Base-by-base conservation (phyloP, 129 eudicot species). In the Flaveria bidentis region DNA sequence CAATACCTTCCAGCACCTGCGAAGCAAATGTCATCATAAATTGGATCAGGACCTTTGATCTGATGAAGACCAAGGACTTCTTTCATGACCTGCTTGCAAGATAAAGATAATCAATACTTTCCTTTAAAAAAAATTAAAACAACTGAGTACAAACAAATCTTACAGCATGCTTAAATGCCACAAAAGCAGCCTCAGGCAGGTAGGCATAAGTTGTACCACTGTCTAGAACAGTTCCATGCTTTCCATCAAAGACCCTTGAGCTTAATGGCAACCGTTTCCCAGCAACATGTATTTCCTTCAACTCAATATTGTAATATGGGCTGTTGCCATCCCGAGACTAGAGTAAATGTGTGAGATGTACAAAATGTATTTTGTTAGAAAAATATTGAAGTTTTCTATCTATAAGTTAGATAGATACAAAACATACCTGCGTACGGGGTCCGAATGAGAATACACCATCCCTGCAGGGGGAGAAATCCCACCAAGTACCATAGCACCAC, bases 251-350 rank as follows among this genome's bases (percentile, higher is more conserved):
- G 74, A 88, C 92, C 14, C 72, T 80, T 1, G 94, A 84, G 71
- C 79, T 74, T 39, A 95, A 63, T 33, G 87, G 76, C 85, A 95
- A 84, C 73, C 66, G 77, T 85, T 95, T 95, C 82, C 99, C 99
- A 80, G 96, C 99, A 79, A 95, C 95, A 30, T 88, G 96, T 16
- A 95, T 74, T 89, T 86, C 99, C 91, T 82, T 91, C 96, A 95
- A 86, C 83, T 91, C 97, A 67, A 95, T 91, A 80, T 95, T 95
- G 97, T 95, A 95, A 83, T 95, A 95, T 76, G 97, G 95, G 89
- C 97, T 95, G 99, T 91, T 91, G 84, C 88, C 92, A 95, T 86
- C 97, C 97, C 94, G 84, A 95, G 80, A 95, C 99, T 91, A 95
- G 92, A 84, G 99, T 95, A 91, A 91, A 91, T 91, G 97, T 80